Percentiles rank a stretch among this genome's conserved stretches.
Evolutionary conservation across 2,329 filamentous ascomycete species (phyloP).

Genomic region (Fusarium sp.): DNA sequence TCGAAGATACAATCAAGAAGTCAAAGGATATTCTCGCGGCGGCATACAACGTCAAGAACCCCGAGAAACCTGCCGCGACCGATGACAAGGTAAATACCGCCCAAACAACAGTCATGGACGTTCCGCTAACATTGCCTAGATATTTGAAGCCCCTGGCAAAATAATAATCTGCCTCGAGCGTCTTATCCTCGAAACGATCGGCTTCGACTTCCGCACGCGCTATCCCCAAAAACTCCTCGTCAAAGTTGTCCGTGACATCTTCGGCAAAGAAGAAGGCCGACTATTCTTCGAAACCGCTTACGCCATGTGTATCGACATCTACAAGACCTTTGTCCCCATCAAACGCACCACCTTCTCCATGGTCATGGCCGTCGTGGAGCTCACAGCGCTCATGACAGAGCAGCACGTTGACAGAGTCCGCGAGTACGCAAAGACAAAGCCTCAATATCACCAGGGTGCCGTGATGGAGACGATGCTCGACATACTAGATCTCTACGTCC

Average conservation of each 20-base stretch:
- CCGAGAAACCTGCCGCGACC: slow-evolving; percentile 76
- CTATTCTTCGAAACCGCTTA: slow-evolving; percentile 79
- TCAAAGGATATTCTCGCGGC: slow-evolving; percentile 93
- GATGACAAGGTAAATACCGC: slow-evolving; percentile 80
- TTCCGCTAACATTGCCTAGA: slow-evolving; percentile 60
- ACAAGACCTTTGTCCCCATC: slow-evolving; percentile 92
- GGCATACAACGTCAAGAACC: slow-evolving; percentile 86
- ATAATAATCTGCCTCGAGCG: slow-evolving; percentile 91
- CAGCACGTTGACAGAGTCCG: slow-evolving; percentile 66
- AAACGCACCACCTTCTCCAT: slow-evolving; percentile 92
- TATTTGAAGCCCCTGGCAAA: slow-evolving; percentile 85
- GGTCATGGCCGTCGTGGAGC: slow-evolving; percentile 85
- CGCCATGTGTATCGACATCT: slow-evolving; percentile 88
- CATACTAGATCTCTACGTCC: slow-evolving; percentile 91
- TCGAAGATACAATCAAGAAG: slow-evolving; percentile 98
- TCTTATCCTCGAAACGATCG: slow-evolving; percentile 90
- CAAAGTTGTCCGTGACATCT: slow-evolving; percentile 79
- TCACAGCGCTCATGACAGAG: slow-evolving; percentile 76
- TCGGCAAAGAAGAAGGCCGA: slow-evolving; percentile 60
- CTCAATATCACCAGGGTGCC: slow-evolving; percentile 63
- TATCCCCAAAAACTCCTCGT: slow-evolving; percentile 88
- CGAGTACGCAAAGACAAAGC: slow-evolving; percentile 65
- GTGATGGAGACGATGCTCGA: slow-evolving; percentile 88
- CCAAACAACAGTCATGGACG: too few species aligned
- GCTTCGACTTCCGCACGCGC: slow-evolving; percentile 93